Evolutionary conservation across 768 basidiomycete species (phyloP).

Genomic region (Naganishia onofrii): DNA sequence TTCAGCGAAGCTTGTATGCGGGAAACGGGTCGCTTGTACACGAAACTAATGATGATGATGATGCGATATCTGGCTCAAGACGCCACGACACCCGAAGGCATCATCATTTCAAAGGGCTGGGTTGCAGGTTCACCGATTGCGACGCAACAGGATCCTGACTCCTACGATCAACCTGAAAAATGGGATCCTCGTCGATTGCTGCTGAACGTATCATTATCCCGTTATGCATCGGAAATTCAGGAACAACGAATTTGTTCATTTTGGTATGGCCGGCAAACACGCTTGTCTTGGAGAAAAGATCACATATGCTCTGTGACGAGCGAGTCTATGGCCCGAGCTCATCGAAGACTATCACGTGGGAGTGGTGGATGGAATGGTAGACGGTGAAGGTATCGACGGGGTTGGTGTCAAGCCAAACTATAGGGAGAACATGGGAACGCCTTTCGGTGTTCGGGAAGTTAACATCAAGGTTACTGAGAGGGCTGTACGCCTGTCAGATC

Average conservation of each 20-base stretch:
- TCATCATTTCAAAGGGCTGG: not conserved
- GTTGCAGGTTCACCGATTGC: not conserved
- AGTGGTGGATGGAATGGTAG: not conserved
- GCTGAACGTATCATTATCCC: too few relatives aligned
- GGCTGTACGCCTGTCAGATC: conserved; percentile 51
- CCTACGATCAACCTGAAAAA: not conserved
- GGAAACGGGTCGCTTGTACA: not conserved
- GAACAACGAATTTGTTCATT: not conserved
- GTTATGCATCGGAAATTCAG: not conserved
- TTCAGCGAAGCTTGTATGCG: conserved; percentile 9
- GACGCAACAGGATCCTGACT: not conserved
- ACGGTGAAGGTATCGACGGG: not conserved
- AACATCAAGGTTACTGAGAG: conserved; percentile 51
- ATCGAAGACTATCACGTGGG: too few relatives aligned
- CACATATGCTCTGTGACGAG: not conserved
- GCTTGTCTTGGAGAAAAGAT: not conserved
- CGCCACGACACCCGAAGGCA: not conserved
- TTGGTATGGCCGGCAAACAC: not conserved
- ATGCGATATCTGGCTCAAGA: not conserved
- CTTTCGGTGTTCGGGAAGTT: not conserved
- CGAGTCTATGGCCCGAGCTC: not conserved
- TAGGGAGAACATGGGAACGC: not conserved
- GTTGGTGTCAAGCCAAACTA: not conserved
- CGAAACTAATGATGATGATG: not conserved
- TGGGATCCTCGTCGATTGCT: not conserved